phyloP scores from a whole-genome alignment of 2,329 filamentous ascomycete genomes.

The Albifimbria verrucaria region DNA sequence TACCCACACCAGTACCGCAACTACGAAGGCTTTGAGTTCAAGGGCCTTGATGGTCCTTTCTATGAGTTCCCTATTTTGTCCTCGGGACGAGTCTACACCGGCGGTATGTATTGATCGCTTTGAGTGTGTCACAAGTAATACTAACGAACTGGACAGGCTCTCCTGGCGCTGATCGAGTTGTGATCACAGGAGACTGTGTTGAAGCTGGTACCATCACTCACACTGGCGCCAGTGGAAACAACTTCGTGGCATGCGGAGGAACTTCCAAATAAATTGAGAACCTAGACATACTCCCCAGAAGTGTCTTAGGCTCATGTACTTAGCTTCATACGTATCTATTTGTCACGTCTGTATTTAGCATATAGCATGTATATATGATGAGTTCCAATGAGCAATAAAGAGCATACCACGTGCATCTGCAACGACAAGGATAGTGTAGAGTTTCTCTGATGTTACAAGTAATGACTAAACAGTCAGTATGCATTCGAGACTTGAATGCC shows the following conservation, averaged over 20 bases:
- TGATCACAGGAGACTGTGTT: slow-evolving; percentile 55
- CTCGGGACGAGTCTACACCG: slow-evolving; percentile 27
- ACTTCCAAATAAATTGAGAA: slow-evolving; percentile 7
- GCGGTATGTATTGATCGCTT: slow-evolving; percentile 23
- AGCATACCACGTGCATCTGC: no score
- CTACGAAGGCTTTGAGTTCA: slow-evolving; percentile 33
- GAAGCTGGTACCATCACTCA: slow-evolving; percentile 67
- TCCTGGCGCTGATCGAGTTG: slow-evolving; percentile 64
- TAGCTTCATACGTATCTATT: no score
- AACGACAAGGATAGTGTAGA: no score
- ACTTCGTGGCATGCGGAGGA: slow-evolving; percentile 60
- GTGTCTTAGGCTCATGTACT: not conserved
- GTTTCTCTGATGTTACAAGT: no score
- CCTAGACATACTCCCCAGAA: no score
- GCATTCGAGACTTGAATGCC: no score
- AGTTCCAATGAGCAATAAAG: no score
- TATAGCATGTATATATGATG: no score
- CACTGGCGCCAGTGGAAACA: slow-evolving; percentile 64
- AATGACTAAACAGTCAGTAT: no score
- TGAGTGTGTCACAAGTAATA: not conserved
- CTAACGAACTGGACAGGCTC: slow-evolving; percentile 17
- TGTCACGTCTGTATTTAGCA: no score
- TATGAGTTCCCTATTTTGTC: slow-evolving; percentile 36
- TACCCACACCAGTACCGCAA: slow-evolving; percentile 39
- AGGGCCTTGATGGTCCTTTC: slow-evolving; percentile 27